Evolutionary conservation across 2,329 filamentous ascomycete genomes (phyloP).

Genomic region (Capronia americana): DNA sequence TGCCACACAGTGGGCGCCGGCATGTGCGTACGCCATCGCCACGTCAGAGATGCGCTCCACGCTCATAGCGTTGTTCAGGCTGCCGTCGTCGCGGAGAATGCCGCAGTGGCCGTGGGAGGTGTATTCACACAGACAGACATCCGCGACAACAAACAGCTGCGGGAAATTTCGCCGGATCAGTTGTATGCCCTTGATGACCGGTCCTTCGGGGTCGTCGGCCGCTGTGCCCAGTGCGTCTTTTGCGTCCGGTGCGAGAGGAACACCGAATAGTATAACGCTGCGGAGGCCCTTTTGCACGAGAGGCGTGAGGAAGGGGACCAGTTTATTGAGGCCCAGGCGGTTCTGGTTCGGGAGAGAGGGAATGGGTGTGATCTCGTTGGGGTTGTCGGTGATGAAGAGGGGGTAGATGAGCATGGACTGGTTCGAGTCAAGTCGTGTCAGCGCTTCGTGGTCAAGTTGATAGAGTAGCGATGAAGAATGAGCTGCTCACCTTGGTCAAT

Average conservation of each 20-base stretch:
- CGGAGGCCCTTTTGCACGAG: slow-evolving; percentile 87
- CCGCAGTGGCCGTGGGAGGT: slow-evolving; percentile 98
- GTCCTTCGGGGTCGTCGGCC: slow-evolving; percentile 90
- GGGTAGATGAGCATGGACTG: slow-evolving; percentile 99
- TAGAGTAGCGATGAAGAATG: background rate
- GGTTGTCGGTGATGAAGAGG: slow-evolving; percentile 91
- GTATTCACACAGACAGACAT: slow-evolving; percentile 98
- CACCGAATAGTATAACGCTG: slow-evolving; percentile 94
- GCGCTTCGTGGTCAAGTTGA: background rate
- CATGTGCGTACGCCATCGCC: slow-evolving; percentile 95
- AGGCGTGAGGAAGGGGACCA: slow-evolving; percentile 83
- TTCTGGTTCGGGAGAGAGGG: slow-evolving; percentile 89
- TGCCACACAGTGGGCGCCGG: slow-evolving; percentile 94
- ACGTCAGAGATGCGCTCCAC: slow-evolving; percentile 96
- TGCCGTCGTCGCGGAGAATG: slow-evolving; percentile 90
- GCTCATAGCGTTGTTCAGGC: slow-evolving; percentile 88
- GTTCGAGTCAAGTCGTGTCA: slow-evolving; percentile 14
- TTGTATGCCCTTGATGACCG: slow-evolving; percentile 85
- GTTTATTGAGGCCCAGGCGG: slow-evolving; percentile 84
- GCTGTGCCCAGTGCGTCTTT: slow-evolving; percentile 93
- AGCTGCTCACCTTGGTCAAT: slow-evolving; percentile 74
- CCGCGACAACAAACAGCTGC: slow-evolving; percentile 85
- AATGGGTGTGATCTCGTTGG: slow-evolving; percentile 89
- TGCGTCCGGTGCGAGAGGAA: slow-evolving; percentile 77
- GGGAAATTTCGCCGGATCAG: slow-evolving; percentile 85